Percentiles rank a stretch among this genome's conserved stretches.
phyloP scores from a whole-genome alignment of 768 basidiomycete genomes.

The Leccinum uliginosum region DNA sequence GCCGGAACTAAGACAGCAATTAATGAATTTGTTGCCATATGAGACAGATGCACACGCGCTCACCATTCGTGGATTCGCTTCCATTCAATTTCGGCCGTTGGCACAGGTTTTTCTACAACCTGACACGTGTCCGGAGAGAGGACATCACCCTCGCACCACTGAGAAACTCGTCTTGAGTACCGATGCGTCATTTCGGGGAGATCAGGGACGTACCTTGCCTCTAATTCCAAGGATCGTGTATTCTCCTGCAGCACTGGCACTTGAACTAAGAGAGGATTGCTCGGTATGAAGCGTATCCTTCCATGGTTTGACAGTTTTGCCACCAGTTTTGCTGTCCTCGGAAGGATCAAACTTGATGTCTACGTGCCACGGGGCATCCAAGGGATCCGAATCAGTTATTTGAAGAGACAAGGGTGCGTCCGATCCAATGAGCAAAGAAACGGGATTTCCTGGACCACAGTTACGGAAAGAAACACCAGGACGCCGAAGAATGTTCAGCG shows the following conservation, averaged over 20 bases:
- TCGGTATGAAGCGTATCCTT: conserved; percentile 56
- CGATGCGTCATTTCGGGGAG: neutral
- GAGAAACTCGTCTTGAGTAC: conserved; percentile 4
- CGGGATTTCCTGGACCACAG: conserved; percentile 68
- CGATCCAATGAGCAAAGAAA: conserved; percentile 67
- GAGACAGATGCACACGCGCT: neutral
- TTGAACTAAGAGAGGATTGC: conserved; percentile 42
- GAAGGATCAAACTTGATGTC: conserved; percentile 58
- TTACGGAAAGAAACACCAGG: conserved; percentile 69
- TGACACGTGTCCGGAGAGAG: conserved; percentile 77
- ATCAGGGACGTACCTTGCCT: conserved; percentile 49
- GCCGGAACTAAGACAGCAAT: conserved; percentile 55
- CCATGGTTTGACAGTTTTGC: conserved; percentile 54
- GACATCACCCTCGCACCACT: conserved; percentile 80
- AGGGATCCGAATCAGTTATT: conserved; percentile 48
- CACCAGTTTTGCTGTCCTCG: conserved; percentile 32
- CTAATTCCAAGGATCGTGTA: conserved; percentile 68
- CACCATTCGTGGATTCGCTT: conserved; percentile 90
- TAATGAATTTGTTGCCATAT: conserved; percentile 3
- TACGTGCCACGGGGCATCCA: conserved; percentile 69
- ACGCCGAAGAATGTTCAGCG: conserved; percentile 66
- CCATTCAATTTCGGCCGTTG: conserved; percentile 84
- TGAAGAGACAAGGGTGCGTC: conserved; percentile 55
- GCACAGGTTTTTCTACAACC: conserved; percentile 70
- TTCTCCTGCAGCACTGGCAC: conserved; percentile 64